Conservation (phyloP, 164 flowering plant genomes). For the Magnolia officinalis region DNA sequence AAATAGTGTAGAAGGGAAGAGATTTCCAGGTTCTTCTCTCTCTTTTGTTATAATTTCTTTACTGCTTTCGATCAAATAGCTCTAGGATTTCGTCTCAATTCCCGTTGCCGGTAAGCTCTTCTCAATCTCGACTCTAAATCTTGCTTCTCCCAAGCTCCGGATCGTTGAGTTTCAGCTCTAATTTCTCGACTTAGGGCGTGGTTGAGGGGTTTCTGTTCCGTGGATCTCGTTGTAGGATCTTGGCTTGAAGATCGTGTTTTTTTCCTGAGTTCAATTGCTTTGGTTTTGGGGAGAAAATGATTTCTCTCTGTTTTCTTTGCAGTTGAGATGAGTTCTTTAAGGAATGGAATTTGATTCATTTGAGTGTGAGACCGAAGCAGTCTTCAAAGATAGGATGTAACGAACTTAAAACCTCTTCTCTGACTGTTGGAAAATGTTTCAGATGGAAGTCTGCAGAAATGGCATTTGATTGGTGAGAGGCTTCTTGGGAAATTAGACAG, state of each 20-base stretch:
- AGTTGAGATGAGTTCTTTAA: conserved; percentile 2
- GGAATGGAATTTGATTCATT: neutral
- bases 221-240: neutral
- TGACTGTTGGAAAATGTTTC: neutral
- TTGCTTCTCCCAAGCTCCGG: neutral
- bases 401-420: neutral
- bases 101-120: neutral
- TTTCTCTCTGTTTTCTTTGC: neutral
- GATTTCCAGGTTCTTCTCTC: conserved; percentile 1
- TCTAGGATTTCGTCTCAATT: neutral
- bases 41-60: neutral
- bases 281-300: neutral
- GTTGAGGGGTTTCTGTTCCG: conserved; percentile 1
- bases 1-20: neutral
- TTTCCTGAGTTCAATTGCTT: neutral
- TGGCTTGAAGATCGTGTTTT: neutral
- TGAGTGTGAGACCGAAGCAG: neutral
- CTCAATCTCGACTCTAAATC: neutral
- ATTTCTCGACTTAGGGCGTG: conserved; percentile 4
- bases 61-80: neutral
- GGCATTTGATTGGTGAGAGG: neutral
- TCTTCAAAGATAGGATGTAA: neutral
- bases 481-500: neutral
- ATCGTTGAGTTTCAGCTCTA: neutral
- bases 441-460: neutral